Conservation (phyloP, 768 basidiomycete species). For the Melanogaster broomeanus region DNA sequence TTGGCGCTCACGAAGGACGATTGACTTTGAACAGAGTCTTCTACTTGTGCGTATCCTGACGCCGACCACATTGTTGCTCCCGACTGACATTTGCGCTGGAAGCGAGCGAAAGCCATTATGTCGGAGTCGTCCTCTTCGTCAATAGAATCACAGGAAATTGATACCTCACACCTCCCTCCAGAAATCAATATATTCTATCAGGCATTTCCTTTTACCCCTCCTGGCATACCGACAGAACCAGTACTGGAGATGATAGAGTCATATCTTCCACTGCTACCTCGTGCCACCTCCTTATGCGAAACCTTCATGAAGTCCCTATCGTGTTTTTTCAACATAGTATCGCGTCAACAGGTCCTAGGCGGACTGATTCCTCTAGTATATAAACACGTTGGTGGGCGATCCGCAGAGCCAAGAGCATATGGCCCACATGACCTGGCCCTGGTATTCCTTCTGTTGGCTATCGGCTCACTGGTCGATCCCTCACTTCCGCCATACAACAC, state of each 20-base stretch:
- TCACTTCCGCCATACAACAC: constrained; percentile 46
- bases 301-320: constrained; percentile 50
- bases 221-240: constrained; percentile 32
- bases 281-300: constrained; percentile 45
- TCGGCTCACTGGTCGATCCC: constrained; percentile 51
- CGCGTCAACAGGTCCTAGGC: constrained; percentile 44
- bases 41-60: constrained; percentile 37
- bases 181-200: constrained; percentile 45
- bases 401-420: constrained; percentile 23
- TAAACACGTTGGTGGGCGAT: constrained; percentile 1
- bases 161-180: constrained; percentile 45
- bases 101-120: constrained; percentile 12
- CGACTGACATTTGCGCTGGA: background rate
- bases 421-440: constrained; percentile 54
- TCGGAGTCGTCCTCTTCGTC: constrained; percentile 2
- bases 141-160: constrained; percentile 36
- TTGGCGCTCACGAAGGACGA: constrained; percentile 3
- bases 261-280: constrained; percentile 45
- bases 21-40: constrained; percentile 35
- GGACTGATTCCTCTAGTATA: constrained; percentile 51
- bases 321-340: constrained; percentile 53
- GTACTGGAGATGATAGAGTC: constrained; percentile 45
- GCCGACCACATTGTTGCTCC: background rate
- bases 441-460: constrained; percentile 46
- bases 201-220: constrained; percentile 47